These are phyloP conservation scores for Malassezia dermatis DNA, from an alignment of 1,284 basidiomycete species.

Conservation along the genomic window DNA sequence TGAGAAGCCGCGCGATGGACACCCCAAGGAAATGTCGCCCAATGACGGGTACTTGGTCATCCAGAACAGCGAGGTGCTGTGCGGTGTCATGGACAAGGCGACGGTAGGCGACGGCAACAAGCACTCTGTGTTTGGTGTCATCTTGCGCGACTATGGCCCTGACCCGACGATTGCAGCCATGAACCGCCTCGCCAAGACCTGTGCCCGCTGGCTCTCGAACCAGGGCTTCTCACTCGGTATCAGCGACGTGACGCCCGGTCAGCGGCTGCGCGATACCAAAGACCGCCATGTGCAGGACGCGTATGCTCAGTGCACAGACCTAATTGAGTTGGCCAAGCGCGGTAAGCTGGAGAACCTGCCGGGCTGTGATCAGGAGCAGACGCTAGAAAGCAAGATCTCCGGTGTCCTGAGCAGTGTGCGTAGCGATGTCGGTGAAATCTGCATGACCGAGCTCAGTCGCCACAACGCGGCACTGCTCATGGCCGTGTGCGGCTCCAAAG, in stretches of 20 bases:
- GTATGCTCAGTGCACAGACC: conserved; percentile 73
- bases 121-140: conserved; percentile 96
- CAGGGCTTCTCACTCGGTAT: conserved; percentile 97
- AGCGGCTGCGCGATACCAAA: conserved; percentile 67
- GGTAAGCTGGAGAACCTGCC: conserved; percentile 90
- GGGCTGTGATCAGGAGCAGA: conserved; percentile 93
- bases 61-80: conserved; percentile 97
- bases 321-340: conserved; percentile 79
- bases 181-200: conserved; percentile 90
- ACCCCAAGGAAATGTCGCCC: conserved; percentile 71
- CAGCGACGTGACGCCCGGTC: conserved; percentile 95
- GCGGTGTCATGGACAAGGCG: conserved; percentile 97
- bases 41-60: conserved; percentile 98
- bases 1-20: conserved; percentile 61
- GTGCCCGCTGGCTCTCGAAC: conserved; percentile 89
- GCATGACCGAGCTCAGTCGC: conserved; percentile 90
- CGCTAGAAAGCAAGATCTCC: conserved; percentile 88
- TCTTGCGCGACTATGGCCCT: conserved; percentile 89
- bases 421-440: conserved; percentile 90
- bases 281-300: conserved; percentile 77
- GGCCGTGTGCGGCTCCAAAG: conserved; percentile 97
- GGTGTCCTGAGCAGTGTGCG: conserved; percentile 86
- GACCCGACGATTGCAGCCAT: conserved; percentile 89
- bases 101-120: conserved; percentile 98
- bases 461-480: conserved; percentile 97